phyloP scores from a whole-genome alignment of 176 grass and related monocot species.

The Zoysia japonica region DNA sequence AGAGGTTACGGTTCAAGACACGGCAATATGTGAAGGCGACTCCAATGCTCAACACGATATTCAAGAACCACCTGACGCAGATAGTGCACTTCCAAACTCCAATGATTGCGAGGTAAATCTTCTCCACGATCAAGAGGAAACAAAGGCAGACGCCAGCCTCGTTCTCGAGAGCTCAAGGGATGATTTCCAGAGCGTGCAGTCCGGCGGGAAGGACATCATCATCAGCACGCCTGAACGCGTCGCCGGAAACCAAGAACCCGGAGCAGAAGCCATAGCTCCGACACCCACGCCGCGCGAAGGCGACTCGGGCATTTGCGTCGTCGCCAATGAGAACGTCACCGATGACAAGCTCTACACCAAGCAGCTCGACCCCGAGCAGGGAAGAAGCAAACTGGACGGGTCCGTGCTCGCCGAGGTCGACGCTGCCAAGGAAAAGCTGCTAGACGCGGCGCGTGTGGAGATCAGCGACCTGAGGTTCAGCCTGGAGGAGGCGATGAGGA shows the following conservation, averaged over 20 bases:
- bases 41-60: neutral
- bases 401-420: too few relatives aligned
- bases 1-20: neutral
- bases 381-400: neutral
- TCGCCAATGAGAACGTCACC: neutral
- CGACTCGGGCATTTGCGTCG: neutral
- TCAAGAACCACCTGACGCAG: neutral
- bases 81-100: neutral
- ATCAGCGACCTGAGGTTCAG: slow-evolving; percentile 57
- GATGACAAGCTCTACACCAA: slow-evolving; percentile 29
- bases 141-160: neutral
- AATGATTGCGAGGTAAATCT: neutral
- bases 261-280: neutral
- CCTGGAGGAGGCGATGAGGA: slow-evolving; percentile 50
- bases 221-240: neutral
- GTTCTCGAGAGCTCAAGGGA: slow-evolving; percentile 18
- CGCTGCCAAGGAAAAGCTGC: slow-evolving; percentile 31
- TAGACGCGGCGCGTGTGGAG: slow-evolving; percentile 39
- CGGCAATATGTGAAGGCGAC: neutral
- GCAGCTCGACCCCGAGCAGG: slow-evolving; percentile 15
- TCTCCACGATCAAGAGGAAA: neutral
- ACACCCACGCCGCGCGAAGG: neutral
- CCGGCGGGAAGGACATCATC: slow-evolving; percentile 13
- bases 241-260: neutral
- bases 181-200: slow-evolving; percentile 24